Conservation (phyloP, 805 yeast genomes). For the Kluyveromyces lactis region DNA sequence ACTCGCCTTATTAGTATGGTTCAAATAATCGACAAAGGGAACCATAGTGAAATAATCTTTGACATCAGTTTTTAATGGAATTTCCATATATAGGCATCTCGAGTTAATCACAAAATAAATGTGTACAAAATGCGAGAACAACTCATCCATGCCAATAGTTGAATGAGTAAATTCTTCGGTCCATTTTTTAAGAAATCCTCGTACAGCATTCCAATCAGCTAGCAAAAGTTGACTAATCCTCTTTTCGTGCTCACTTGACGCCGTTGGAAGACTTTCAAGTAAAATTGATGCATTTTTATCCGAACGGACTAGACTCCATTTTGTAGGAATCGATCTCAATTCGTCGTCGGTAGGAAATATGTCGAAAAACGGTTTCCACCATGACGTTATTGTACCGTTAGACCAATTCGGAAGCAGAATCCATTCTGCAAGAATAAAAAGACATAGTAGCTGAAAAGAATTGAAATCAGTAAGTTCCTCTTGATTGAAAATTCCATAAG, state of each 20-base stretch:
- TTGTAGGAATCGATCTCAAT: conserved; percentile 49
- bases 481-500: conserved; percentile 28
- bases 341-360: conserved; percentile 53
- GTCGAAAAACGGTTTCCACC: conserved; percentile 63
- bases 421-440: conserved; percentile 34
- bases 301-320: conserved; percentile 39
- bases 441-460: conserved; percentile 52
- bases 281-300: conserved; percentile 22
- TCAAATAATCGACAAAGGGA: conserved; percentile 82
- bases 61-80: conserved; percentile 43
- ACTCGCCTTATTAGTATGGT: conserved; percentile 45
- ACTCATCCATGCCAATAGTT: conserved; percentile 3
- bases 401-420: conserved; percentile 20
- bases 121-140: conserved; percentile 39
- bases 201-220: conserved; percentile 37
- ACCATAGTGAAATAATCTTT: conserved; percentile 80
- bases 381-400: conserved; percentile 28
- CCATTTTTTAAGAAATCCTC: conserved; percentile 20
- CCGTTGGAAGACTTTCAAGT: conserved; percentile 36
- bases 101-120: conserved; percentile 87
- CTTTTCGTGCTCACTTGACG: conserved; percentile 33
- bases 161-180: conserved; percentile 4
- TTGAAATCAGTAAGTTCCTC: conserved; percentile 36
- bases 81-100: conserved; percentile 74
- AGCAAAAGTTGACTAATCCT: conserved; percentile 37